These are phyloP conservation scores for Botrytis medusae DNA, from an alignment of 2,329 filamentous ascomycete species.

Conservation along the genomic window DNA sequence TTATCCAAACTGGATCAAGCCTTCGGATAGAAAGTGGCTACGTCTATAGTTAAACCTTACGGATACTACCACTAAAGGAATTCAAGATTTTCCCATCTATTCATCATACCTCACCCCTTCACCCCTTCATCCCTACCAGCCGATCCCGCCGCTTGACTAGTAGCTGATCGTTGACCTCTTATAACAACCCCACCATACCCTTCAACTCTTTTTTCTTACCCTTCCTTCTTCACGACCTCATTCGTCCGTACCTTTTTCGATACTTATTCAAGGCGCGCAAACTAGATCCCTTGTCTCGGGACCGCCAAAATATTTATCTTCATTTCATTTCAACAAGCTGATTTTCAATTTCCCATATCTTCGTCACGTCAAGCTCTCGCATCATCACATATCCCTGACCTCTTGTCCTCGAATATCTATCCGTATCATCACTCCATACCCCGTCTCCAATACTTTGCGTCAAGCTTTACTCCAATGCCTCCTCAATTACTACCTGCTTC, in stretches of 20 bases:
- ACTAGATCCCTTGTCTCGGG: slow-evolving; percentile 56
- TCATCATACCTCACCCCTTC: slow-evolving; percentile 16
- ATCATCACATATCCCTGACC: slow-evolving; percentile 27
- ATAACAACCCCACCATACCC: slow-evolving; percentile 25
- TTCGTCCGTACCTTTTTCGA: slow-evolving; percentile 26
- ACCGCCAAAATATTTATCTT: slow-evolving; percentile 42
- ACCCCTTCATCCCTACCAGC: slow-evolving; percentile 20
- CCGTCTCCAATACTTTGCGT: slow-evolving; percentile 15
- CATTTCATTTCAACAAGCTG: slow-evolving; percentile 38
- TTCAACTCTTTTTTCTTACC: slow-evolving; percentile 33
- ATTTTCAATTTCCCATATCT: slow-evolving; percentile 6
- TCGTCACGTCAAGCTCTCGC: slow-evolving; percentile 24
- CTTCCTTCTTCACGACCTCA: slow-evolving; percentile 26
- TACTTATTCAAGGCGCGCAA: slow-evolving; percentile 49
- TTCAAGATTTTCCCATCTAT: slow-evolving; percentile 19
- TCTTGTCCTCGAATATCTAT: slow-evolving; percentile 25
- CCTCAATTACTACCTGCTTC: slow-evolving; percentile 92
- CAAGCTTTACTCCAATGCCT: slow-evolving; percentile 61
- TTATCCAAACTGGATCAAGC: slow-evolving; percentile 4
- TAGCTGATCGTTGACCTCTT: slow-evolving; percentile 21
- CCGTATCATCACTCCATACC: slow-evolving; percentile 25
- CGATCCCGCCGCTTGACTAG: slow-evolving; percentile 22
- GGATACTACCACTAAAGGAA: slow-evolving; percentile 9
- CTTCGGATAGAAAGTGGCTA: slow-evolving; percentile 9
- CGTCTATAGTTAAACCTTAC: slow-evolving; percentile 8